Evolutionary conservation across 148 eudicot species (phyloP), one percentile per base, ranked within the genome.

Genomic region (Polygonum maritimum): DNA sequence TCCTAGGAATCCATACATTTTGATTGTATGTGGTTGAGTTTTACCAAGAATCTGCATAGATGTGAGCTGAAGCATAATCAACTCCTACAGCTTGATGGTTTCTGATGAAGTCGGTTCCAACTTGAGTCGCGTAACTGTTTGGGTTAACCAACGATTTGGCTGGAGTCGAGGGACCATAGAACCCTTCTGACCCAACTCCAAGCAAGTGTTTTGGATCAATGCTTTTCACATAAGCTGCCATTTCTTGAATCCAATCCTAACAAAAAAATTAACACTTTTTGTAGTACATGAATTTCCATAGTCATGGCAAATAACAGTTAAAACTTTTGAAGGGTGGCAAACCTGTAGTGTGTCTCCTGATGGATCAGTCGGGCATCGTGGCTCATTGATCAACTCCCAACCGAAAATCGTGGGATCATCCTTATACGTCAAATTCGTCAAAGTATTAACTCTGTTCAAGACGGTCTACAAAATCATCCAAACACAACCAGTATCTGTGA

Each of bases 301-400:
- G 16, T 16, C 55, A 49, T 49, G 55, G 7, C 31, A 26, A 26
- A 26, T 26, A 26, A 26, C 31, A 26, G 31, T 1, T 26, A 26
- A 26, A 26, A 26, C 31, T 26, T 26, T 26, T 26, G 0, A 26
- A 26, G 31, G 31, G 31, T 26, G 31, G 11, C 49, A 26, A 41
- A 72, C 75, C 84, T 84, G 85, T 78, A 88, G 88, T 44, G 54
- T 65, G 45, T 82, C 69, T 47, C 85, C 84, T 2, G 86, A 86
- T 3, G 86, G 81, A 78, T 71, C 74, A 55, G 83, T 83, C 40
- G 80, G 75, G 77, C 89, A 86, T 1, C 87, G 82, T 9, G 89
- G 89, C 77, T 86, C 92, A 49, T 86, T 86, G 74, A 86, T 86
- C 65, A 86, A 84, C 70, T 86, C 89, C 89, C 89, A 86, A 15